A percentile compares a stretch with the other conserved stretches of the same genome.
phyloP scores from a whole-genome alignment of 768 basidiomycete genomes.

The Trametes cinnabarina region DNA sequence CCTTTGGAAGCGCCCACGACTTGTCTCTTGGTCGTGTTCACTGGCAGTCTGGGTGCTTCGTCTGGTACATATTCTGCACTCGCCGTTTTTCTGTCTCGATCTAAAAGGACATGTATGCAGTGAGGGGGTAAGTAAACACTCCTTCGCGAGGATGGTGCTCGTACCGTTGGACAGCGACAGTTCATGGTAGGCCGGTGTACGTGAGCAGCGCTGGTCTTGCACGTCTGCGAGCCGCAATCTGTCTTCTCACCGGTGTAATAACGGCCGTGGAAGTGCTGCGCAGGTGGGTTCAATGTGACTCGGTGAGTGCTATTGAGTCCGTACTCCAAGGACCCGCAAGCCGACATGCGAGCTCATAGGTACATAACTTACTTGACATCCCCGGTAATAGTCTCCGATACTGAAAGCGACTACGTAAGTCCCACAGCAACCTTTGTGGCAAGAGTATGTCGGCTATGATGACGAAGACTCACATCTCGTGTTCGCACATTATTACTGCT shows the following conservation, averaged over 20 bases:
- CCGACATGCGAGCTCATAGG: neutral
- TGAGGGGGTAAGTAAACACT: no score
- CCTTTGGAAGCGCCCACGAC: neutral
- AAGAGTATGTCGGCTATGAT: no score
- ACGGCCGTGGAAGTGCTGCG: conserved; percentile 21
- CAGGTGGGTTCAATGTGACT: neutral
- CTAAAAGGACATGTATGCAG: neutral
- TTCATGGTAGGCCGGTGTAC: conserved; percentile 4
- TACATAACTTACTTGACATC: conserved; percentile 14
- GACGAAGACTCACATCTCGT: conserved; percentile 14
- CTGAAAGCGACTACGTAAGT: neutral
- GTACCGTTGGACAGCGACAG: conserved; percentile 17
- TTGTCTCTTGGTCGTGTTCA: neutral
- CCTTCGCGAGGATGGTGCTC: neutral
- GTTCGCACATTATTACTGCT: conserved; percentile 15
- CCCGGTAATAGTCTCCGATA: conserved; percentile 21
- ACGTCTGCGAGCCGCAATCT: conserved; percentile 13
- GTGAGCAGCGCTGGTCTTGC: conserved; percentile 20
- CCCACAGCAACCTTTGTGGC: neutral
- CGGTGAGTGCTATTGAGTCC: neutral
- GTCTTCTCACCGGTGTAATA: conserved; percentile 16
- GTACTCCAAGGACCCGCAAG: no score
- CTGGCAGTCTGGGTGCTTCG: conserved; percentile 16
- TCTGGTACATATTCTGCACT: conserved; percentile 19
- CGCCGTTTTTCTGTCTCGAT: conserved; percentile 9